Base-by-base conservation (phyloP, 176 grass and related monocot genomes). In the Paspalum vaginatum region DNA sequence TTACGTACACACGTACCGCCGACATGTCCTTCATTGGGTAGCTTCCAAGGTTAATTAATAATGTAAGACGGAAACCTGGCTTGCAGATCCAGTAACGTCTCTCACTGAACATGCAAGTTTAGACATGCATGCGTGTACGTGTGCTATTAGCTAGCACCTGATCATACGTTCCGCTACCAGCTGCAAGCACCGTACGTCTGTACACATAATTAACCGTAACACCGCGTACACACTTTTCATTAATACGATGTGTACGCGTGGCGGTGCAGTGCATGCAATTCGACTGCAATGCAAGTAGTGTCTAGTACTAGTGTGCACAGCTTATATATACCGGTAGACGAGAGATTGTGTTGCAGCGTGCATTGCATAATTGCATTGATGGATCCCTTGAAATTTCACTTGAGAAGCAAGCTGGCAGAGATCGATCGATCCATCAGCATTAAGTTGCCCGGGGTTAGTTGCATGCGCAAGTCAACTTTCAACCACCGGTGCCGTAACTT, bases 401-500 rank as follows among this genome's bases (percentile, higher is more conserved):
- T 83, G 53, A 77, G 41, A 16, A 22, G 24, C 75, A 81, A 65
- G 79, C 77, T 44, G 48, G 37, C 62, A n/a, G 57, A 52, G 58
- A 79, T 7, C 60, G 76, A 68, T 80, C 38, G 51, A 60, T 51
- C 38, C 37, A 57, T 80, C 52, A 70, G 40, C 85, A 87, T 87
- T 82, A 83, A 87, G 79, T 48, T 65, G 18, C 79, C 22, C 58
- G 72, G 77, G 83, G 82, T 81, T 81, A 59, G 83, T 89, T 72
- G 78, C 47, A 62, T 65, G 77, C 82, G 53, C 51, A 85, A 89
- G 87, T 89, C 87, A 89, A 72, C 21, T 59, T 59, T 65, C 83
- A 89, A 89, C 87, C 24, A 85, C 83, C 78, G 57, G 20, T 81
- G 6, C 83, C 83, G 83, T 85, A 85, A 77, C 72, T 47, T 72